Percentiles rank a stretch among this genome's conserved stretches.
Evolutionary conservation across 2,329 filamentous ascomycete genomes (phyloP).

Genomic region (Xylariaceae sp.): DNA sequence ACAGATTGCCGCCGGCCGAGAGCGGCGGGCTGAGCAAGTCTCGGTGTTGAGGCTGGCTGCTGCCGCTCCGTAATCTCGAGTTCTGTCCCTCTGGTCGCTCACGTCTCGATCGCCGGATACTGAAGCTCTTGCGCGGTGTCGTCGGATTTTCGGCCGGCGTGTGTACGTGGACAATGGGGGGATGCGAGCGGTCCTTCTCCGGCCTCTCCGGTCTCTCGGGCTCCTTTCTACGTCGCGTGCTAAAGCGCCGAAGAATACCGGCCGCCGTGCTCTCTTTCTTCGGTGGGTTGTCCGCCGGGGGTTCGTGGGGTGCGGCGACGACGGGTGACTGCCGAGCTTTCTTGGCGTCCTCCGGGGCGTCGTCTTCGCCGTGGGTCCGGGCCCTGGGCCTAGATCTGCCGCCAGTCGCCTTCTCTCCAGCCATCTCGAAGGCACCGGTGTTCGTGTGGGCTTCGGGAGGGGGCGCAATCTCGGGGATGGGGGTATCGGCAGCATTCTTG

Average conservation of each 20-base stretch:
- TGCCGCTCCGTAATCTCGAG: slow-evolving; percentile 45
- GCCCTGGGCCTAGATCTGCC: slow-evolving; percentile 77
- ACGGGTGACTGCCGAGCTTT: slow-evolving; percentile 49
- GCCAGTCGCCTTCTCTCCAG: slow-evolving; percentile 79
- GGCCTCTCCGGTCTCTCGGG: slow-evolving; percentile 53
- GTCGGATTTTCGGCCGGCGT: slow-evolving; percentile 59
- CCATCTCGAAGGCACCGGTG: slow-evolving; percentile 73
- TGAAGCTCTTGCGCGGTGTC: slow-evolving; percentile 78
- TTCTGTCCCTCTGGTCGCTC: slow-evolving; percentile 44
- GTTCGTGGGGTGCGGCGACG: slow-evolving; percentile 42
- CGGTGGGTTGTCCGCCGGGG: slow-evolving; percentile 50
- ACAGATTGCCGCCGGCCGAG: slow-evolving; percentile 47
- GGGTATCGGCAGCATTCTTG: slow-evolving; percentile 35
- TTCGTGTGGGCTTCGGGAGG: slow-evolving; percentile 90
- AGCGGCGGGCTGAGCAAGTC: slow-evolving; percentile 70
- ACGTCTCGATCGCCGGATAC: slow-evolving; percentile 57
- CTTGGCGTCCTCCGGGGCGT: slow-evolving; percentile 67
- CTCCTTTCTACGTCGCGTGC: slow-evolving; percentile 72
- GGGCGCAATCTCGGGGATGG: slow-evolving; percentile 65
- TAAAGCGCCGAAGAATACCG: slow-evolving; percentile 80
- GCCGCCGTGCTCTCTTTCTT: slow-evolving; percentile 86
- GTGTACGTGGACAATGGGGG: slow-evolving; percentile 70
- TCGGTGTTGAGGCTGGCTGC: slow-evolving; percentile 64
- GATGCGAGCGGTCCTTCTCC: slow-evolving; percentile 59
- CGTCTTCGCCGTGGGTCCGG: slow-evolving; percentile 90